Evolutionary conservation across 1,139 yeast species (phyloP).

Genomic region (Debaryomyces nepalensis): DNA sequence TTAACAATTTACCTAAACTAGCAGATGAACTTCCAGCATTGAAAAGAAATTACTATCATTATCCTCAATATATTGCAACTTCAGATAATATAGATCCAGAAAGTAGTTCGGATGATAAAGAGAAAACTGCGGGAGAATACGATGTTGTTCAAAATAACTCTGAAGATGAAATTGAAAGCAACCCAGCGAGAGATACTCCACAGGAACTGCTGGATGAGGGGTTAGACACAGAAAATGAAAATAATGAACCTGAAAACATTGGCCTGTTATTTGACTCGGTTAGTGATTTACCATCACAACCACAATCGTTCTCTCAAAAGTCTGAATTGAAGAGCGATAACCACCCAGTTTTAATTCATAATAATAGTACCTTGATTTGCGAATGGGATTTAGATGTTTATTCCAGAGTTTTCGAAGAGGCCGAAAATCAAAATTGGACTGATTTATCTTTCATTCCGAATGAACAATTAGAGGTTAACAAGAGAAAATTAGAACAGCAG

Average conservation of each 20-base stretch:
- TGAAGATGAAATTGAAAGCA: slow-evolving; percentile 28
- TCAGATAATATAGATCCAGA: slow-evolving; percentile 24
- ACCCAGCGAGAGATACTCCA: slow-evolving; percentile 15
- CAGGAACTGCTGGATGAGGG: slow-evolving; percentile 23
- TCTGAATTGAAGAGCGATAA: slow-evolving; percentile 16
- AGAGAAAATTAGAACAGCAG: slow-evolving; percentile 40
- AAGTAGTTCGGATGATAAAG: slow-evolving; percentile 16
- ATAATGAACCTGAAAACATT: slow-evolving; percentile 15
- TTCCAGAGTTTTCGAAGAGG: slow-evolving; percentile 54
- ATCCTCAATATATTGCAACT: slow-evolving; percentile 25
- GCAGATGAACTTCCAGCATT: slow-evolving; percentile 33
- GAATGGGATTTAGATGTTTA: slow-evolving; percentile 65
- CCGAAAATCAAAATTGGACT: slow-evolving; percentile 57
- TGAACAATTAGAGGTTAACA: slow-evolving; percentile 54
- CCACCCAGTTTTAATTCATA: slow-evolving; percentile 30
- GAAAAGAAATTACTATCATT: slow-evolving; percentile 39
- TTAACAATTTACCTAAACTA: slow-evolving; percentile 32
- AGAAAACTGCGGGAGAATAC: slow-evolving; percentile 23
- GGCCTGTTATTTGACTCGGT: slow-evolving; percentile 39
- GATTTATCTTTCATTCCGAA: slow-evolving; percentile 54
- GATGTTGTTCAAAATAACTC: slow-evolving; percentile 26
- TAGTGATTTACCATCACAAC: slow-evolving; percentile 2
- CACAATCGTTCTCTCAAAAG: neutral
- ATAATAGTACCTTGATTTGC: slow-evolving; percentile 63
- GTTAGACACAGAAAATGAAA: slow-evolving; percentile 25